Evolutionary conservation across 2,329 filamentous ascomycete species (phyloP).

Genomic region (Lecanosticta acicola): DNA sequence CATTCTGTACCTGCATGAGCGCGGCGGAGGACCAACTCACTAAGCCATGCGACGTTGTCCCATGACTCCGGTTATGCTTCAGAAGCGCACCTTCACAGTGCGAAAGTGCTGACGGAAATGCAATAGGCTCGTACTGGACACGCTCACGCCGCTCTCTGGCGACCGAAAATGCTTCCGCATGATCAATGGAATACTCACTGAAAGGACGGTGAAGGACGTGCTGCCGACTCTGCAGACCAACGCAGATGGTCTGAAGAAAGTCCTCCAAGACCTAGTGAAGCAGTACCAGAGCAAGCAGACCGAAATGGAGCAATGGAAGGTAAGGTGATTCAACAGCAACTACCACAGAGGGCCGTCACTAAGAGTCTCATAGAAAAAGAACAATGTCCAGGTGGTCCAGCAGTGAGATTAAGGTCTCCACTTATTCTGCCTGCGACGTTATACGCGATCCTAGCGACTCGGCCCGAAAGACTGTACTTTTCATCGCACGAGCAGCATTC

Average conservation of each 20-base stretch:
- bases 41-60: conserved; percentile 4
- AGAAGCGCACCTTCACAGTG: conserved; percentile 2
- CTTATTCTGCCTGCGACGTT: too few species aligned
- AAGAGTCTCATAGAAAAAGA: conserved; percentile 63
- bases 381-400: conserved; percentile 81
- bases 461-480: background rate
- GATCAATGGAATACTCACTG: conserved; percentile 94
- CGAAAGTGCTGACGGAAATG: conserved; percentile 1
- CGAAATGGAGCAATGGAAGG: conserved; percentile 98
- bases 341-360: conserved; percentile 7
- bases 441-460: background rate
- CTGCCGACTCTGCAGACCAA: conserved; percentile 88
- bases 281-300: conserved; percentile 93
- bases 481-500: conserved; percentile 4
- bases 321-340: conserved; percentile 40
- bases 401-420: conserved; percentile 46
- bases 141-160: conserved; percentile 70
- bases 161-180: conserved; percentile 97
- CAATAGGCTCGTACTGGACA: conserved; percentile 86
- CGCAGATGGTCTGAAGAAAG: conserved; percentile 86
- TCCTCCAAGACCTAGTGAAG: conserved; percentile 89
- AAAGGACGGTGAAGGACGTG: conserved; percentile 89
- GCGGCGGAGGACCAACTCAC: background rate
- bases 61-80: conserved; percentile 8
- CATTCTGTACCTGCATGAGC: conserved; percentile 8